phyloP scores from a whole-genome alignment of 805 yeast species.

The Hanseniaspora occidentalis region DNA sequence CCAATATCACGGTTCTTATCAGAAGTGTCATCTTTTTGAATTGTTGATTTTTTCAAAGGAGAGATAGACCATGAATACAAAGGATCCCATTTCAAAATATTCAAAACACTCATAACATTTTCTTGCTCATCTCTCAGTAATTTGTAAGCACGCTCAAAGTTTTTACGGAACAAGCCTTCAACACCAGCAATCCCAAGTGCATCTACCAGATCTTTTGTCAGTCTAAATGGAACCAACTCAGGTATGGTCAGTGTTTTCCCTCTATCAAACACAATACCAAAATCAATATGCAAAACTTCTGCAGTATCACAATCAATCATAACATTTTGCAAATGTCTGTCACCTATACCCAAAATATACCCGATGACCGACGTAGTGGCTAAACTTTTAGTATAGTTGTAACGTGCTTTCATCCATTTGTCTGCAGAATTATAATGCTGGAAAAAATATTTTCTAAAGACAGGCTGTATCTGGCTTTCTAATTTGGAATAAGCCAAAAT shows the following conservation, averaged over 20 bases:
- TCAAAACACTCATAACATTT: slow-evolving; percentile 67
- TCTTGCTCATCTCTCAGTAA: slow-evolving; percentile 55
- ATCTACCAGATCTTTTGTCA: slow-evolving; percentile 83
- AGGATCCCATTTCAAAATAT: slow-evolving; percentile 86
- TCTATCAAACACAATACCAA: slow-evolving; percentile 95
- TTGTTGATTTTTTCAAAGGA: slow-evolving; percentile 45
- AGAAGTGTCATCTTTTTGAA: slow-evolving; percentile 23
- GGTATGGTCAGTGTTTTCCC: slow-evolving; percentile 78
- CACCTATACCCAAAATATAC: slow-evolving; percentile 82
- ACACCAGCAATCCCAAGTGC: slow-evolving; percentile 86
- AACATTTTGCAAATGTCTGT: slow-evolving; percentile 86
- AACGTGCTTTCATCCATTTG: slow-evolving; percentile 59
- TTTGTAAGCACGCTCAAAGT: slow-evolving; percentile 61
- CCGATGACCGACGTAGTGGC: slow-evolving; percentile 86
- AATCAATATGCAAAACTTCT: slow-evolving; percentile 89
- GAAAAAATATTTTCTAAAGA: slow-evolving; percentile 57
- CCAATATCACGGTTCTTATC: slow-evolving; percentile 9
- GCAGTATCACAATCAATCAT: slow-evolving; percentile 72
- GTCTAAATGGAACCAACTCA: slow-evolving; percentile 84
- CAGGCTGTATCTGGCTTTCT: slow-evolving; percentile 44
- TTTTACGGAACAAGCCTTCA: slow-evolving; percentile 59
- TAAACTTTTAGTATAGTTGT: slow-evolving; percentile 58
- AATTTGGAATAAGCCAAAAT: slow-evolving; percentile 36
- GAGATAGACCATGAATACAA: slow-evolving; percentile 84
- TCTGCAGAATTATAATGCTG: slow-evolving; percentile 54